Conservation (phyloP, 441 rosid genomes). For the Euphorbia corollata region DNA sequence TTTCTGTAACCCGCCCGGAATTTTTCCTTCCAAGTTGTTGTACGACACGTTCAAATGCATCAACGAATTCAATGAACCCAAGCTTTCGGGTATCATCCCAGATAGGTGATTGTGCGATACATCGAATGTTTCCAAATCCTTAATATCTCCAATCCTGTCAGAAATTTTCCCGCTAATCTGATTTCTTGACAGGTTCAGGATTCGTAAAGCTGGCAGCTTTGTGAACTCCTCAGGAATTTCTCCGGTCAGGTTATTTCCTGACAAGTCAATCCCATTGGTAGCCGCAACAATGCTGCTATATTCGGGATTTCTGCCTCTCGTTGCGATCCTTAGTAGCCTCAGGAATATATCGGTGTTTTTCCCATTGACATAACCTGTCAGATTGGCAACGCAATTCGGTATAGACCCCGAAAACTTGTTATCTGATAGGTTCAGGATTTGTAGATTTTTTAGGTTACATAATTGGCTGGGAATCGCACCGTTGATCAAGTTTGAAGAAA, state of each 20-base stretch:
- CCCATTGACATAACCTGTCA: slow-evolving; percentile 31
- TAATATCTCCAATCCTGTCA: slow-evolving; percentile 26
- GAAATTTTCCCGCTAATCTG: slow-evolving; percentile 31
- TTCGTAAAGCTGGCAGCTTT: slow-evolving; percentile 28
- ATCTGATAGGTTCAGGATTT: slow-evolving; percentile 35
- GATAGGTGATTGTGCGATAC: slow-evolving; percentile 34
- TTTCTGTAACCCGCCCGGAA: slow-evolving; percentile 31
- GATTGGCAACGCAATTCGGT: slow-evolving; percentile 46
- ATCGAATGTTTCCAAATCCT: slow-evolving; percentile 41
- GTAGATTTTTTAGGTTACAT: slow-evolving; percentile 34
- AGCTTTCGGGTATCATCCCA: slow-evolving; percentile 35
- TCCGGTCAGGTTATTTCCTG: slow-evolving; percentile 42
- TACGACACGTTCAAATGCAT: slow-evolving; percentile 30
- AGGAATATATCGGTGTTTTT: slow-evolving; percentile 29
- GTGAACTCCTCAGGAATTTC: slow-evolving; percentile 38
- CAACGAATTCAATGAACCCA: slow-evolving; percentile 27
- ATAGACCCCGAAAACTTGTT: slow-evolving; percentile 39
- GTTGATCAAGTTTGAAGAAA: slow-evolving; percentile 27
- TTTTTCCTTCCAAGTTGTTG: slow-evolving; percentile 35
- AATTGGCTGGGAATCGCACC: slow-evolving; percentile 32
- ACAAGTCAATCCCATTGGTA: slow-evolving; percentile 37
- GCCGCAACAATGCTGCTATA: slow-evolving; percentile 20
- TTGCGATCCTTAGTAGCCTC: slow-evolving; percentile 27
- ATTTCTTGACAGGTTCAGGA: slow-evolving; percentile 40
- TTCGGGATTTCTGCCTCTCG: slow-evolving; percentile 32